Conservation (phyloP, 2,329 filamentous ascomycete genomes). For the Neonectria sp. region DNA sequence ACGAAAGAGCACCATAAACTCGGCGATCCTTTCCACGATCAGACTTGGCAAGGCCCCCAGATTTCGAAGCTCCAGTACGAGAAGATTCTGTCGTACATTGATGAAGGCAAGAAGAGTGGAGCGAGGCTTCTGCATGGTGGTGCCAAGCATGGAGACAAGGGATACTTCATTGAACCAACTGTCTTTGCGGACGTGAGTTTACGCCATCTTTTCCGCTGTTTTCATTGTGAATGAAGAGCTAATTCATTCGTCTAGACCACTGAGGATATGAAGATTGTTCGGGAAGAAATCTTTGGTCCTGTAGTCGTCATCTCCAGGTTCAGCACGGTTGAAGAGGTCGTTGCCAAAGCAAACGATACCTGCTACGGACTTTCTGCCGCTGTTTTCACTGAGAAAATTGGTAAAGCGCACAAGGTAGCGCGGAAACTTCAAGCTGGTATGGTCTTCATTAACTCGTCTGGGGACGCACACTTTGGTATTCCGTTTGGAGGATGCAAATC, state of each 20-base stretch:
- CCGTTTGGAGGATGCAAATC: constrained; percentile 49
- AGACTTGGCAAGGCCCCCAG: constrained; percentile 77
- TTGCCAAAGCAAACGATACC: constrained; percentile 55
- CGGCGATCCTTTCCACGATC: constrained; percentile 74
- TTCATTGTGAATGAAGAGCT: constrained; percentile 16
- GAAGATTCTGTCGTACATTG: constrained; percentile 75
- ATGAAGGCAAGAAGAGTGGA: constrained; percentile 74
- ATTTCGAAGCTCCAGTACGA: constrained; percentile 76
- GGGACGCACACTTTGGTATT: constrained; percentile 46
- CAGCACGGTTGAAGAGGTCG: constrained; percentile 42
- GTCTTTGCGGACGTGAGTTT: constrained; percentile 42
- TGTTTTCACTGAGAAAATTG: constrained; percentile 69
- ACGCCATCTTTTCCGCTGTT: too few species aligned
- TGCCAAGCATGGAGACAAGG: constrained; percentile 41
- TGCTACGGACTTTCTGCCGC: constrained; percentile 69
- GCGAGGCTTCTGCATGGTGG: constrained; percentile 66
- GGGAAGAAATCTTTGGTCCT: constrained; percentile 52
- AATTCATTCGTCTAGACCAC: constrained; percentile 41
- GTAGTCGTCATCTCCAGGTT: constrained; percentile 48
- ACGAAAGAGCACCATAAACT: constrained; percentile 67
- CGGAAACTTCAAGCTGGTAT: constrained; percentile 68
- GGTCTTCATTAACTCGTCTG: constrained; percentile 56
- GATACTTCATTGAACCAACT: constrained; percentile 48
- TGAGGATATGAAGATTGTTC: constrained; percentile 47
- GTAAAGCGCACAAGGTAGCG: constrained; percentile 54